Percentiles rank a stretch among this genome's conserved stretches.
These are phyloP conservation scores for Chytriomyces sp. DNA, from an alignment of 192 early-diverging fungal genomes.

Conservation along the genomic window DNA sequence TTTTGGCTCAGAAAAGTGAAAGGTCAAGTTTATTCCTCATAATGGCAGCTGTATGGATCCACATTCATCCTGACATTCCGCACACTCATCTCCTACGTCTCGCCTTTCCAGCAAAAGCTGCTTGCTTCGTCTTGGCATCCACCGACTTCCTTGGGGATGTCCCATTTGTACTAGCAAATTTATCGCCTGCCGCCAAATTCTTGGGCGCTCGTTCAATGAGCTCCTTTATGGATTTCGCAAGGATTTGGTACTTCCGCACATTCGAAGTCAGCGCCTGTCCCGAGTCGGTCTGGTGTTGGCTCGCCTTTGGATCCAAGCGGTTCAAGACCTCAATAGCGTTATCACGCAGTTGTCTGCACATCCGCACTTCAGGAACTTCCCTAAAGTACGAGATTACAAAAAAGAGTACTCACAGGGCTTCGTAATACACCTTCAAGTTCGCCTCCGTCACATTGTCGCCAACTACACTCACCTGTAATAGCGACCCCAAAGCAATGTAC, in stretches of 20 bases:
- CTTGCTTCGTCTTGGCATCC: no score
- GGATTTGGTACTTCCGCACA: not conserved
- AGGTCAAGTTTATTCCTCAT: no score
- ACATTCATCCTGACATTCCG: no score
- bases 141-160: no score
- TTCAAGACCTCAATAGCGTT: not conserved
- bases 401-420: slow-evolving; percentile 2
- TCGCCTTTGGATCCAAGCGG: not conserved
- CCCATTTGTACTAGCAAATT: not conserved
- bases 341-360: not conserved
- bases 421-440: slow-evolving; percentile 8
- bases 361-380: not conserved
- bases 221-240: not conserved
- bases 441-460: not conserved
- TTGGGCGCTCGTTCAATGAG: not conserved
- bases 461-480: not conserved
- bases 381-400: not conserved
- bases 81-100: no score
- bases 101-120: no score
- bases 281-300: not conserved
- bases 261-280: not conserved
- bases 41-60: no score
- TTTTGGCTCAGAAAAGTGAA: no score
- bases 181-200: not conserved
- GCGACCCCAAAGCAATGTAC: not conserved